A percentile compares a stretch with the other conserved stretches of the same genome.
phyloP scores from a whole-genome alignment of 1,284 basidiomycete species.

The Malassezia sympodialis region DNA sequence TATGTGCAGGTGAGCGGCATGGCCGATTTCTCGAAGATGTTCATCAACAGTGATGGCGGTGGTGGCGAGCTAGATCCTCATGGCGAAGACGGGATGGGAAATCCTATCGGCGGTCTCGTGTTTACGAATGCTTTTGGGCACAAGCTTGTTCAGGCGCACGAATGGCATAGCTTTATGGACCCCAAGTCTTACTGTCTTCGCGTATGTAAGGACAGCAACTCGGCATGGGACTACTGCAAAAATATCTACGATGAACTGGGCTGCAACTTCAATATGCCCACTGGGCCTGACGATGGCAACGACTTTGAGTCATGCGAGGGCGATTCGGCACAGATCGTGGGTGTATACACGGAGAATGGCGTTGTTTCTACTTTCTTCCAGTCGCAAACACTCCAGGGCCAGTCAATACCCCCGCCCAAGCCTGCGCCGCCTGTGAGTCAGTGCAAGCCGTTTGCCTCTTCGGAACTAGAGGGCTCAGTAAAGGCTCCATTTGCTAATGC shows the following conservation, averaged over 20 bases:
- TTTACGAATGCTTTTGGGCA: conserved; percentile 34
- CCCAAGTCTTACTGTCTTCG: conserved; percentile 38
- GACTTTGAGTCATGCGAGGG: conserved; percentile 41
- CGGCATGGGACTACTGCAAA: conserved; percentile 32
- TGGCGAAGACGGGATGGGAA: conserved; percentile 35
- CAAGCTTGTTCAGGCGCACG: conserved; percentile 29
- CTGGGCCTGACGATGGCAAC: conserved; percentile 22
- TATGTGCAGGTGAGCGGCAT: conserved; percentile 42
- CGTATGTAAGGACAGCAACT: conserved; percentile 30
- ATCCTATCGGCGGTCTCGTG: conserved; percentile 39
- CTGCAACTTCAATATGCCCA: conserved; percentile 40
- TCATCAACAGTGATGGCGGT: conserved; percentile 25
- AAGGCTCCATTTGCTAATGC: conserved; percentile 7
- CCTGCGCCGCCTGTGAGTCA: conserved; percentile 1
- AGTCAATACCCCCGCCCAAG: conserved; percentile 2
- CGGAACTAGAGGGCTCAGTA: conserved; percentile 1
- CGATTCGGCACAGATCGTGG: conserved; percentile 27
- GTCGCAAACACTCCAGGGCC: conserved; percentile 19
- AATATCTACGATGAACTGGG: conserved; percentile 44
- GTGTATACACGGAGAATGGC: conserved; percentile 26
- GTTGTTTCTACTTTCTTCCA: conserved; percentile 33
- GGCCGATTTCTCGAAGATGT: conserved; percentile 30
- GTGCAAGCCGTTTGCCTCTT: conserved; percentile 5
- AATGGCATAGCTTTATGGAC: conserved; percentile 35
- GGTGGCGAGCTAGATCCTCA: conserved; percentile 44